phyloP scores from a whole-genome alignment of 2,329 filamentous ascomycete species.

The Metarhizium anisopliae region DNA sequence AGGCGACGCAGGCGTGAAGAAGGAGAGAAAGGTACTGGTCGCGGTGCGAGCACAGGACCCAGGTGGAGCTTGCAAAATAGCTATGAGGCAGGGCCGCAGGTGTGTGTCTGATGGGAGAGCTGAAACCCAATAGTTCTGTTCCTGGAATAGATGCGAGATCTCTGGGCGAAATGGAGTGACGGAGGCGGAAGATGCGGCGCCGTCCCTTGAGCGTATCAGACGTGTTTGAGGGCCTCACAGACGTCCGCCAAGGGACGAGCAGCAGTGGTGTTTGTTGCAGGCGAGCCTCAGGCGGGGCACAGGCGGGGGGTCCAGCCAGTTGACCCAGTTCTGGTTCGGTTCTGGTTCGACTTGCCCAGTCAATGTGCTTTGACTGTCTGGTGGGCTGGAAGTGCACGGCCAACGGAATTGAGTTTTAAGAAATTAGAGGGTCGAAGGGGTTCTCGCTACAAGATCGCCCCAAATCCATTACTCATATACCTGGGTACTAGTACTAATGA shows the following conservation, averaged over 20 bases:
- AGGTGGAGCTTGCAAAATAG: neutral
- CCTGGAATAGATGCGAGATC: neutral
- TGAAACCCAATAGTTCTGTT: too few relatives aligned
- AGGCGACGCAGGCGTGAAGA: neutral
- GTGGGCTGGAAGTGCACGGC: too few relatives aligned
- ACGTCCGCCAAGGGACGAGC: neutral
- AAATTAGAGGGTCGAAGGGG: too few relatives aligned
- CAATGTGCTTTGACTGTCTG: too few relatives aligned
- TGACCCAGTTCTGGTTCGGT: neutral
- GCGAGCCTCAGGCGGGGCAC: neutral
- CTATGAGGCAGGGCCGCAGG: too few relatives aligned
- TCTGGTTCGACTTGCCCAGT: too few relatives aligned
- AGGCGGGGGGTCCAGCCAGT: too few relatives aligned
- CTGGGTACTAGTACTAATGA: too few relatives aligned
- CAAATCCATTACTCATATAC: too few relatives aligned
- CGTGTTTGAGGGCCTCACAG: conserved; percentile 5
- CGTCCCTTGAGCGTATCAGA: conserved; percentile 4
- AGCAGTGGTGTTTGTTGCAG: neutral
- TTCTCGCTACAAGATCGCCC: too few relatives aligned
- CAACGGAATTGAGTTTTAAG: too few relatives aligned
- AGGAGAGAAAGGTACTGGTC: neutral
- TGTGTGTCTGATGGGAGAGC: too few relatives aligned
- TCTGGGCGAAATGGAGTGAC: neutral
- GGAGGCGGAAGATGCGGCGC: neutral
- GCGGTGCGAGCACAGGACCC: neutral